Conservation (phyloP, 139 green algal species). For the Trebouxia sp. region DNA sequence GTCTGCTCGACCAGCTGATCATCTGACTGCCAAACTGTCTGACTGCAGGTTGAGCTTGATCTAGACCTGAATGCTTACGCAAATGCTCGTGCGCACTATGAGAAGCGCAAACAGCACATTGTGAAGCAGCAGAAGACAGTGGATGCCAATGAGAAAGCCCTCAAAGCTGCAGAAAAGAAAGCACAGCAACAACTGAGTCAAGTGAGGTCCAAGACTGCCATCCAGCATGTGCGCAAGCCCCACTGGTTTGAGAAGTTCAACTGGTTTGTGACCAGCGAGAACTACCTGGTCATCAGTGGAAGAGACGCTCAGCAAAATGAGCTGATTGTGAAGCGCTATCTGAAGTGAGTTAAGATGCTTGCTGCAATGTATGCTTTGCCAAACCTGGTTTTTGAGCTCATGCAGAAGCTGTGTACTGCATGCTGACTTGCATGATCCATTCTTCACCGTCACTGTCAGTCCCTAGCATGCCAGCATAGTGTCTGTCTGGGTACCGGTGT, state of each 20-base stretch:
- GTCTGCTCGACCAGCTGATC: too few relatives aligned
- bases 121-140: slow-evolving; percentile 86
- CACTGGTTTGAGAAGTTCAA: slow-evolving; percentile 97
- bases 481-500: too few relatives aligned
- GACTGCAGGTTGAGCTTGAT: slow-evolving; percentile 76
- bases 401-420: too few relatives aligned
- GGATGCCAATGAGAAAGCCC: slow-evolving; percentile 69
- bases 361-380: too few relatives aligned
- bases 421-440: too few relatives aligned
- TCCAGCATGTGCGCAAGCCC: slow-evolving; percentile 77
- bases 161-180: slow-evolving; percentile 91
- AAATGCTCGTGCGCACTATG: slow-evolving; percentile 80
- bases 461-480: too few relatives aligned
- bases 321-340: slow-evolving; percentile 89
- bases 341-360: slow-evolving; percentile 28
- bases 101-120: slow-evolving; percentile 67
- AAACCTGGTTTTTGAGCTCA: too few relatives aligned
- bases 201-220: slow-evolving; percentile 37
- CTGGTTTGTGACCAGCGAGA: slow-evolving; percentile 95
- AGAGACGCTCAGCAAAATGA: slow-evolving; percentile 96
- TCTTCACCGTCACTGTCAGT: too few relatives aligned
- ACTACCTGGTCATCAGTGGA: slow-evolving; percentile 91
- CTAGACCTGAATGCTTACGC: slow-evolving; percentile 78
- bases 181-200: slow-evolving; percentile 69
- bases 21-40: too few relatives aligned